Evolutionary conservation across 306 rosid genomes (phyloP), one percentile per base, ranked within the genome.

Genomic region (Purshia tridentata): DNA sequence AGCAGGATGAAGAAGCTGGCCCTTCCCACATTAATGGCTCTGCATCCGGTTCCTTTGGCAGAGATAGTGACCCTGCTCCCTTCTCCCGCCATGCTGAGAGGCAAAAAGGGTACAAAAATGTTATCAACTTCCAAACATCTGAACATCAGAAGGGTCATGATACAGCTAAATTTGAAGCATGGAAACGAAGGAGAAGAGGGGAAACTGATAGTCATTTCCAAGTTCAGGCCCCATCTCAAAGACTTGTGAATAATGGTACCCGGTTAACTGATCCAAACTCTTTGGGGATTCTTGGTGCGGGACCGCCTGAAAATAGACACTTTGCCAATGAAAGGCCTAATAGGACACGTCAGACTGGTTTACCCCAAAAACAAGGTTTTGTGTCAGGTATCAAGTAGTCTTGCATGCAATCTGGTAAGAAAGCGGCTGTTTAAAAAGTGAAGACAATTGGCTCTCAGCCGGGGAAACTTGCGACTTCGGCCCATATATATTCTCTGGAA

Each of bases 251-350:
- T 70, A 91, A 84, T 77, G 97, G 89, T 55, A 41, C 76, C 67
- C 87, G 84, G 48, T 45, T 77, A 56, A 19, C 90, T 11, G 97
- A 95, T 76, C 97, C 97, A 53, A 92, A 74, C 70, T 82, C 97
- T 8, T 73, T 88, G 63, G 99, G 99, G 67, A 95, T 95, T 83
- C 96, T 95, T 76, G 99, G 99, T 71, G 99, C 99, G 57, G 96
- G 96, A 51, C 99, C 99, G 11, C 86, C 92, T 14, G 96, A 94
- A 62, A 76, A 65, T 62, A 87, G 83, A 80, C 94, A 88, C 37
- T 18, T 83, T 51, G 84, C 58, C 69, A 80, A 81, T 16, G 97
- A 85, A 77, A 88, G 91, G 78, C 90, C 96, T 46, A 76, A 62
- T 61, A 85, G 88, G 89, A 82, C 72, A 16, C 93, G 92, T 18